Base-by-base conservation (phyloP, 164 flowering plant genomes). In the Euptelea pleiosperma region DNA sequence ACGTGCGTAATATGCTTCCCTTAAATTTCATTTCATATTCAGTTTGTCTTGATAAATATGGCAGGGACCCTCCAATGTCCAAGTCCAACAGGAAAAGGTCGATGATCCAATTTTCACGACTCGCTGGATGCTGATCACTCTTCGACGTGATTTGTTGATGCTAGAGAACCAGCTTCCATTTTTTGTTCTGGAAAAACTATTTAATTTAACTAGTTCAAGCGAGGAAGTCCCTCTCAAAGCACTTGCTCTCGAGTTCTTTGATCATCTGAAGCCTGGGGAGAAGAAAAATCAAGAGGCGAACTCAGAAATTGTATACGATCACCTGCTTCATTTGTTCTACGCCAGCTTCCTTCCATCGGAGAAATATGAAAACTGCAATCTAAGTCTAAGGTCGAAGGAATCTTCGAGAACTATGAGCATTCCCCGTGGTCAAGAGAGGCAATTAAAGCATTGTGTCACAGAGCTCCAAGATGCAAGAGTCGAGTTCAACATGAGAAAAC, bases 81-180 rank as follows among this genome's bases (percentile, higher is more conserved):
- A n/a, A n/a, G n/a, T 24, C 9, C 2, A 46, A 35, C 31, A 46
- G 53, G 62, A 47, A 16, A 9, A 35, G 25, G 49, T 58, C 15
- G 60, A 70, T 29, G 69, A 63, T 41, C 68, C 67, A 2, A 57
- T 56, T 37, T 74, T 64, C 43, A 49, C 47, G 3, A 51, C 64
- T 0, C 63, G 72, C 9, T 75, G 79, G 76, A 62, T 72, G 73
- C 34, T 67, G 14, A 58, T 57, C 8, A 54, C 54, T 21, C 69
- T 74, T 6, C 67, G 62, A 18, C 65, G 66, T 4, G 78, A 74
- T 21, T 28, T 74, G 45, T 33, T 74, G 3, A 57, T 70, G 74
- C 68, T 74, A 3, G 78, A 74, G 45, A 74, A 74, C 52, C 74
- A 70, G 41, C 69, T 74, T 31, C 77, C 74, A 0, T 60, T 70